Conservation (phyloP, 257 asterid genomes). For the Capsicum chinense region DNA sequence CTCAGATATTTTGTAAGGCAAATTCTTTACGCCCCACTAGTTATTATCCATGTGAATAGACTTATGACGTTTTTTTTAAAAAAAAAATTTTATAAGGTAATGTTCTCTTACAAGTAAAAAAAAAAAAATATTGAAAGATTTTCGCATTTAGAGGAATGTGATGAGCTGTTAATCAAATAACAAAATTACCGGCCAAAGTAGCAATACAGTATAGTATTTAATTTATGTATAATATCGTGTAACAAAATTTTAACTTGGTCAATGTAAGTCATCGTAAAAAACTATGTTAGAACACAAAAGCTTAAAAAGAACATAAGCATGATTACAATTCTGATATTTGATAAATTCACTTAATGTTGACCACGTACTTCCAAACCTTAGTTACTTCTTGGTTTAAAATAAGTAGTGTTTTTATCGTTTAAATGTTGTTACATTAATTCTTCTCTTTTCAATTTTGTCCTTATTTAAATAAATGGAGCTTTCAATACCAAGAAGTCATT, state of each 20-base stretch:
- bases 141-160: neutral
- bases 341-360: neutral
- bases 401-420: too few species aligned
- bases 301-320: neutral
- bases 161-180: neutral
- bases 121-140: neutral
- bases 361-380: neutral
- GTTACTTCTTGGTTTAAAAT: too few species aligned
- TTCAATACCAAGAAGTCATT: too few species aligned
- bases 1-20: slow-evolving; percentile 13
- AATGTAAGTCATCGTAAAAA: neutral
- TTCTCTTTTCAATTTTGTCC: too few species aligned
- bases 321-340: neutral
- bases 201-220: neutral
- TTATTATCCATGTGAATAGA: slow-evolving; percentile 19
- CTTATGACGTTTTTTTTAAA: neutral
- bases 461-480: too few species aligned
- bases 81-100: neutral
- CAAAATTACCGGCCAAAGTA: neutral
- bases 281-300: neutral
- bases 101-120: neutral
- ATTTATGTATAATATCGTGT: neutral
- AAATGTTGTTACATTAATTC: too few species aligned
- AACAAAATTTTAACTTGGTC: neutral
- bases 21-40: neutral